Conservation (phyloP, 108 stramenopile genomes). For the Skeletonema menzelii region DNA sequence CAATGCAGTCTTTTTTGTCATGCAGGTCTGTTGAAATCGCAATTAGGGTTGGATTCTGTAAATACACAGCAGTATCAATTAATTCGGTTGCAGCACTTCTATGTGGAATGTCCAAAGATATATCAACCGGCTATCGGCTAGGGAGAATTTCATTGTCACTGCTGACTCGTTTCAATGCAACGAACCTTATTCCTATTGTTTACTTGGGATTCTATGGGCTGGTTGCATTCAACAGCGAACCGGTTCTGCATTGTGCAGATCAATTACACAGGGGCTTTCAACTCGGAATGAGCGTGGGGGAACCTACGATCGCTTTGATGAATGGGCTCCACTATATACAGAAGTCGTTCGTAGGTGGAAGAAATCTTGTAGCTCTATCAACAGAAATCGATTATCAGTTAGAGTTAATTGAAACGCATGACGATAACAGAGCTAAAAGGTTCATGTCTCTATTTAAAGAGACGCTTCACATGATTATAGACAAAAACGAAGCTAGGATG, state of each 20-base stretch:
- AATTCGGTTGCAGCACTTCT: neutral
- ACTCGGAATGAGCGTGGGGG: slow-evolving; percentile 2
- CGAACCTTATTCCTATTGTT: neutral
- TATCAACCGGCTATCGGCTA: neutral
- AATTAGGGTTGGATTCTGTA: neutral
- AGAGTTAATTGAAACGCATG: neutral
- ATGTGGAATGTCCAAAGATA: neutral
- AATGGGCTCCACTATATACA: neutral
- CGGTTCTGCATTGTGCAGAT: neutral
- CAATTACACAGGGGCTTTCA: slow-evolving; percentile 1
- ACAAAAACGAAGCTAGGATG: neutral
- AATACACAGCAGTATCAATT: neutral
- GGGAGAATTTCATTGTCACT: neutral
- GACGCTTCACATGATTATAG: neutral
- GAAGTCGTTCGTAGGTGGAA: neutral
- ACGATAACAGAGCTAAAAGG: neutral
- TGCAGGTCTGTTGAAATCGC: neutral
- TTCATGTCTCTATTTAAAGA: neutral
- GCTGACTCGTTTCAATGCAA: neutral
- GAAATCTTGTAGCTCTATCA: neutral
- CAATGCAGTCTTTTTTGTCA: neutral
- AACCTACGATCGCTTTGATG: neutral
- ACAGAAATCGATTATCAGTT: neutral
- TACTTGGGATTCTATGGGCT: neutral
- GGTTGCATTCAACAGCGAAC: neutral